Base-by-base conservation (phyloP, 1,284 basidiomycete genomes). In the Ganoderma leucocontextum region DNA sequence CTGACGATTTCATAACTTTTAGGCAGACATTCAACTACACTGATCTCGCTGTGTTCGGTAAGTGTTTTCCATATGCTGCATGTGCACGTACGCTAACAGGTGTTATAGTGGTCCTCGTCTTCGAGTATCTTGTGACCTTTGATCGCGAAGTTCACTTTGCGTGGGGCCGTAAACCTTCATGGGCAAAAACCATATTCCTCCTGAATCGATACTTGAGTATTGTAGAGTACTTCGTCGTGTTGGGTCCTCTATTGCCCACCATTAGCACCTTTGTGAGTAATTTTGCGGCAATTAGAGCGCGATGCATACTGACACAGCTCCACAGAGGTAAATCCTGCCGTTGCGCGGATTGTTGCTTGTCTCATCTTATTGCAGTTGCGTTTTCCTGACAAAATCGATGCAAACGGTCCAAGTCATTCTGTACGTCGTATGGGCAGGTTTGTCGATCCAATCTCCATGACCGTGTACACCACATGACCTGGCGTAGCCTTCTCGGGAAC, bases 141-240 rank as follows among this genome's bases (percentile, higher is more conserved):
- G 69, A 72, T 35, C 62, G 67, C 38, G 71, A 72, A 60, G 71
- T 72, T 57, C 69, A 60, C 17, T 70, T 69, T n/a, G 67, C 65
- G 22, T 72, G 71, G 71, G 42, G 71, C 57, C 67, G 65, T 17
- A 69, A 64, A 22, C 25, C 59, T 2, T 63, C 71, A 42, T 68
- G 62, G 65, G 67, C 69, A 5, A 67, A 49, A 60, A 22, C 35
- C 13, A 62, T 72, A n/a, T 68, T 68, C 36, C 59, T 72, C 13
- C 41, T 72, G 13, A 72, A 72, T 38, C 62, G 71, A 7, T 72
- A 72, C 60, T 17, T 70, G 25, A 60, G 65, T 0, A 64, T 72
- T 17, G 8, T 70, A 2, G 63, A 61, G 33, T 72, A 60, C 25
- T 29, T 72, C 1, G 10, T 70, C 15, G 66, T 70, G 8, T 29